Percentiles rank a stretch among this genome's conserved stretches.
These are phyloP conservation scores for Bjerkandera adusta DNA, from an alignment of 1,284 basidiomycete genomes.

Conservation along the genomic window DNA sequence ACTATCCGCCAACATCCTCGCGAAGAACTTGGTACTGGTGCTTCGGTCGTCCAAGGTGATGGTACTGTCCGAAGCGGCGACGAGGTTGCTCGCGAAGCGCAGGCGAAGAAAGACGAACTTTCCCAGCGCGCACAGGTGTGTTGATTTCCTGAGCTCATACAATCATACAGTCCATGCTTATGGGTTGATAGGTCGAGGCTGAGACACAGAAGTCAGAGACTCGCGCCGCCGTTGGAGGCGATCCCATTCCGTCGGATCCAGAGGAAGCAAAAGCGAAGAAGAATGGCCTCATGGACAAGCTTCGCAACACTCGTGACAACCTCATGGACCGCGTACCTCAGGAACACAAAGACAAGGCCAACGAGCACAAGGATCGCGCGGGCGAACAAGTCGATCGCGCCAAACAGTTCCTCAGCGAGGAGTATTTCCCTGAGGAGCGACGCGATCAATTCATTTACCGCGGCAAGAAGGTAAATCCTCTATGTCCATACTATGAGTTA, in stretches of 20 bases:
- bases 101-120: slow-evolving; percentile 20
- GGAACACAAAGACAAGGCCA: slow-evolving; percentile 57
- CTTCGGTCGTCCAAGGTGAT: slow-evolving; percentile 28
- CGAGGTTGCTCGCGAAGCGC: slow-evolving; percentile 24
- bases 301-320: slow-evolving; percentile 42
- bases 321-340: slow-evolving; percentile 53
- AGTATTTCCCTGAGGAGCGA: slow-evolving; percentile 87
- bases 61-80: slow-evolving; percentile 36
- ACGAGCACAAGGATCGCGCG: slow-evolving; percentile 53
- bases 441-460: slow-evolving; percentile 82
- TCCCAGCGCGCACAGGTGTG: slow-evolving; percentile 20
- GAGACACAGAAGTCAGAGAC: slow-evolving; percentile 32
- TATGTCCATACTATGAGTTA: background rate
- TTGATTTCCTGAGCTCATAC: too few species aligned
- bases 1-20: slow-evolving; percentile 46
- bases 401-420: slow-evolving; percentile 68
- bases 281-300: slow-evolving; percentile 44
- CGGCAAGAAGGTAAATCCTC: slow-evolving; percentile 60
- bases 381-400: slow-evolving; percentile 51
- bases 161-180: too few species aligned
- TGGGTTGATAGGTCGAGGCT: slow-evolving; percentile 21
- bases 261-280: slow-evolving; percentile 51
- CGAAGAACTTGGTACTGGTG: slow-evolving; percentile 27
- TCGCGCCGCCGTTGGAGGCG: slow-evolving; percentile 17
- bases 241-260: slow-evolving; percentile 31